Evolutionary conservation across 192 early-diverging fungal species (phyloP).

Genomic region (Bifiguratus adelaidae): DNA sequence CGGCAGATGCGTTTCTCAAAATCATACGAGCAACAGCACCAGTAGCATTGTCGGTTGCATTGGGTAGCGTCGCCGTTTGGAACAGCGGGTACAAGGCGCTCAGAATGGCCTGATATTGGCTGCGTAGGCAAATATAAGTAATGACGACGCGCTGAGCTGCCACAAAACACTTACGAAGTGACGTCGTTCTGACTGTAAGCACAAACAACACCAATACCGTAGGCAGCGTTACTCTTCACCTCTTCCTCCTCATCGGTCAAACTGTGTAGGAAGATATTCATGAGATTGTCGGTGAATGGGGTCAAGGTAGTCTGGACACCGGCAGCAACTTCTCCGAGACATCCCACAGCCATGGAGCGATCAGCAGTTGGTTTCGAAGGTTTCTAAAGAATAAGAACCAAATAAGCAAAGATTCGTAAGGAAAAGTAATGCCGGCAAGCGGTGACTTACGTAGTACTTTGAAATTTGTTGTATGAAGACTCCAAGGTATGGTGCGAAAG

Average conservation of each 20-base stretch:
- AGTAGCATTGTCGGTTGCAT: slow-evolving; percentile 65
- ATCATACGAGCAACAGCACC: slow-evolving; percentile 73
- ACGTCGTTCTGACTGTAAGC: slow-evolving; percentile 55
- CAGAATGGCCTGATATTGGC: slow-evolving; percentile 51
- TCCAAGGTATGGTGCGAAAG: slow-evolving; percentile 65
- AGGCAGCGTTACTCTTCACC: slow-evolving; percentile 83
- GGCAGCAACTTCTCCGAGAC: slow-evolving; percentile 67
- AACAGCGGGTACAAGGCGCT: slow-evolving; percentile 55
- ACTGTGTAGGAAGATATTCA: slow-evolving; percentile 59
- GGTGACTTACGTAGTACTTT: slow-evolving; percentile 54
- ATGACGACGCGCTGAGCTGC: neutral
- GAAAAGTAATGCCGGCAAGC: neutral
- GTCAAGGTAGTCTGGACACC: slow-evolving; percentile 52
- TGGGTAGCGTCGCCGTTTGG: slow-evolving; percentile 31
- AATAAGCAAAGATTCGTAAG: neutral
- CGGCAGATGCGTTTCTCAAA: slow-evolving; percentile 50
- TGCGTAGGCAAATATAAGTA: slow-evolving; percentile 1
- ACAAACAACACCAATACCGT: slow-evolving; percentile 63
- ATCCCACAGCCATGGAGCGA: slow-evolving; percentile 86
- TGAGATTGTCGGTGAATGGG: slow-evolving; percentile 48
- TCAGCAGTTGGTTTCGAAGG: slow-evolving; percentile 56
- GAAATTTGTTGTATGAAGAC: slow-evolving; percentile 72
- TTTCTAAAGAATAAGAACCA: slow-evolving; percentile 29
- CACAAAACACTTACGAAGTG: slow-evolving; percentile 27
- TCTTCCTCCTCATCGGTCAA: slow-evolving; percentile 69